phyloP scores from a whole-genome alignment of 2,329 filamentous ascomycete genomes.

The Aspergillus novoparasiticus region DNA sequence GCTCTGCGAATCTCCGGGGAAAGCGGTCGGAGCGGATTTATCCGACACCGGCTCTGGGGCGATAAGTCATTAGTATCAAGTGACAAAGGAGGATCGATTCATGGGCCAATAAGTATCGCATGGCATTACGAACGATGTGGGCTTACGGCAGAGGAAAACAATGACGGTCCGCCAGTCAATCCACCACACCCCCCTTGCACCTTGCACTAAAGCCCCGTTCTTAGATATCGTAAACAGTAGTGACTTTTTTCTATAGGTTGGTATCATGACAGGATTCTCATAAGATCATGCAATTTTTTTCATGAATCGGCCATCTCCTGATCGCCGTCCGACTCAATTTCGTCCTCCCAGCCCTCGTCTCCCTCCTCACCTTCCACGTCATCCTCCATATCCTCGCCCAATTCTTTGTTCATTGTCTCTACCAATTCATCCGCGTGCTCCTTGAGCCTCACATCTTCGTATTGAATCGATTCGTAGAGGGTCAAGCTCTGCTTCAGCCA shows the following conservation, averaged over 20 bases:
- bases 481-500: conserved; percentile 82
- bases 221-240: neutral
- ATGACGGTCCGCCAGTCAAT: neutral
- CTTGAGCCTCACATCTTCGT: conserved; percentile 58
- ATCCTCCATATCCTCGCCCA: conserved; percentile 62
- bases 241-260: conserved; percentile 23
- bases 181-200: neutral
- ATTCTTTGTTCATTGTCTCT: conserved; percentile 61
- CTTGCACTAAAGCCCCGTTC: neutral
- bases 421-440: conserved; percentile 49
- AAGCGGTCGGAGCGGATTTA: conserved; percentile 32
- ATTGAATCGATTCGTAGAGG: conserved; percentile 77
- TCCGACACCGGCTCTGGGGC: conserved; percentile 28
- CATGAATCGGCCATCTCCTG: conserved; percentile 58
- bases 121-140: neutral
- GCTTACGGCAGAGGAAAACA: neutral
- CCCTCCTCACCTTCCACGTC: conserved; percentile 60
- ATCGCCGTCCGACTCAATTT: conserved; percentile 55
- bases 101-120: neutral
- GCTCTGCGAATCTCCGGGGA: conserved; percentile 26
- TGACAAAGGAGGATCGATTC: neutral
- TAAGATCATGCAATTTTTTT: conserved; percentile 30
- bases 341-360: conserved; percentile 55
- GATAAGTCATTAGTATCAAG: conserved; percentile 6
- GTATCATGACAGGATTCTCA: conserved; percentile 36